Conservation (phyloP, 1,139 yeast species). For the Eremothecium gossypii region DNA sequence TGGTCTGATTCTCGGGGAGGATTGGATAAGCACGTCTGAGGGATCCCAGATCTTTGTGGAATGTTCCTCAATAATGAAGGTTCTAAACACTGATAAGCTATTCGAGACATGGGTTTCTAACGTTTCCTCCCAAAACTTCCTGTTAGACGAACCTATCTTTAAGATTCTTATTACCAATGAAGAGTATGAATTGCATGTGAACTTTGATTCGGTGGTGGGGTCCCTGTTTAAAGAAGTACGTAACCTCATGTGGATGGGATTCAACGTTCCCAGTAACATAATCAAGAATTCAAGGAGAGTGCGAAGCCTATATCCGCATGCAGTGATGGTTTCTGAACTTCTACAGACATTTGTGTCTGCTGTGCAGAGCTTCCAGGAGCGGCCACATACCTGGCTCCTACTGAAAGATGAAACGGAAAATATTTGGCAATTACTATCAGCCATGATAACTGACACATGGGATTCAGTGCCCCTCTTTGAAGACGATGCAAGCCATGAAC, state of each 20-base stretch:
- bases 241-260: constrained; percentile 44
- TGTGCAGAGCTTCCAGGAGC: constrained; percentile 4
- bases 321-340: constrained; percentile 46
- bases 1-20: constrained; percentile 52
- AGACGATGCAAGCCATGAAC: not conserved
- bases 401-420: constrained; percentile 5
- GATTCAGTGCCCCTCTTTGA: constrained; percentile 5
- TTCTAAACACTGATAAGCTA: constrained; percentile 37
- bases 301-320: constrained; percentile 48
- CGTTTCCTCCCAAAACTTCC: constrained; percentile 17
- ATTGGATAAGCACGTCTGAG: constrained; percentile 68
- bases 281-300: constrained; percentile 37
- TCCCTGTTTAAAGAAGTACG: constrained; percentile 45
- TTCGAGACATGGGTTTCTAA: constrained; percentile 42
- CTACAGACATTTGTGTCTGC: constrained; percentile 28
- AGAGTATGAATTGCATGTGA: constrained; percentile 31
- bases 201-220: constrained; percentile 43
- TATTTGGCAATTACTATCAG: constrained; percentile 7
- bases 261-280: constrained; percentile 48
- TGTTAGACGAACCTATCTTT: constrained; percentile 35
- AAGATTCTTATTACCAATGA: constrained; percentile 24
- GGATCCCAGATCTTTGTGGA: constrained; percentile 57
- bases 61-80: constrained; percentile 37
- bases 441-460: constrained; percentile 7
- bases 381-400: constrained; percentile 7